Conservation (phyloP, 2,329 filamentous ascomycete genomes). For the Pseudogymnoascus sp. region DNA sequence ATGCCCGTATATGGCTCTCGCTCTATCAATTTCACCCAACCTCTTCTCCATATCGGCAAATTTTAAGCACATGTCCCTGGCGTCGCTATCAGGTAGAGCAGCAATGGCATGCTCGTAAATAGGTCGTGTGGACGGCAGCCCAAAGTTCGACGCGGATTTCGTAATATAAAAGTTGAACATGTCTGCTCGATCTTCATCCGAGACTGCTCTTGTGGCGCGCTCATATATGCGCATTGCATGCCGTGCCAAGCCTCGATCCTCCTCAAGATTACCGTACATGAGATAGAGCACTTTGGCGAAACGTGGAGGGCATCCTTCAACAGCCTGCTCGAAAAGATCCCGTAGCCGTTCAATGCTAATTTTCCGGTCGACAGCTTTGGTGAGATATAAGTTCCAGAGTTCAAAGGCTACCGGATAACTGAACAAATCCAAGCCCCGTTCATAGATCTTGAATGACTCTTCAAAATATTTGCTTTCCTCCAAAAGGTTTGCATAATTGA, state of each 20-base stretch:
- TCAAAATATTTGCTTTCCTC: slow-evolving; percentile 95
- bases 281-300: slow-evolving; percentile 95
- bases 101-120: slow-evolving; percentile 97
- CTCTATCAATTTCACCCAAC: slow-evolving; percentile 88
- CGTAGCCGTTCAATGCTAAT: slow-evolving; percentile 90
- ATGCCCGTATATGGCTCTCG: slow-evolving; percentile 91
- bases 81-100: slow-evolving; percentile 86
- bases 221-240: slow-evolving; percentile 99
- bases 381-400: slow-evolving; percentile 96
- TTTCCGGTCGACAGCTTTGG: slow-evolving; percentile 92
- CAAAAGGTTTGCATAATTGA: slow-evolving; percentile 94
- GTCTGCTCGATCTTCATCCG: slow-evolving; percentile 87
- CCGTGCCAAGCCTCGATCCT: slow-evolving; percentile 86
- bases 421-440: slow-evolving; percentile 94
- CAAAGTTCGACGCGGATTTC: slow-evolving; percentile 96
- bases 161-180: slow-evolving; percentile 99
- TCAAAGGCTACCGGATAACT: slow-evolving; percentile 97
- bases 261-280: slow-evolving; percentile 97
- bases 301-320: slow-evolving; percentile 88
- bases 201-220: slow-evolving; percentile 86
- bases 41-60: slow-evolving; percentile 96
- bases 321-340: slow-evolving; percentile 93
- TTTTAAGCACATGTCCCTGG: slow-evolving; percentile 96
- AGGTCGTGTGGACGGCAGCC: slow-evolving; percentile 83
- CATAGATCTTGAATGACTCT: slow-evolving; percentile 96